Percentiles rank a stretch among this genome's conserved stretches.
These are phyloP conservation scores for Xylaria sp. DNA, from an alignment of 2,329 filamentous ascomycete species.

Conservation along the genomic window DNA sequence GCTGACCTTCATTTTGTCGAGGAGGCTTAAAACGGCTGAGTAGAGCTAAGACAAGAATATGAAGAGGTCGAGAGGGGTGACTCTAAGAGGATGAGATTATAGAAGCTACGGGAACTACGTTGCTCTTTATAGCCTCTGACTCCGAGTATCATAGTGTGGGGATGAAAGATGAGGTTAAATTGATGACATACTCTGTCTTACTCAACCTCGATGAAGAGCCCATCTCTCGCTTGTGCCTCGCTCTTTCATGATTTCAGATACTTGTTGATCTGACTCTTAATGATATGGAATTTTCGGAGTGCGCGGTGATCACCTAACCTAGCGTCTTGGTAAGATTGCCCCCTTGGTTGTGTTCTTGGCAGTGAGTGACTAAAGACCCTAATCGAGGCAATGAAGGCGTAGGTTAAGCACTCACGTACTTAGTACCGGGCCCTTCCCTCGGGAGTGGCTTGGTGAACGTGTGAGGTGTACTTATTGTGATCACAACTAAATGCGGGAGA, in stretches of 20 bases:
- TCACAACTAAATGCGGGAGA: not conserved
- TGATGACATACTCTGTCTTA: not conserved
- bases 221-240: slow-evolving; percentile 5
- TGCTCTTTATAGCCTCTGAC: slow-evolving; percentile 22
- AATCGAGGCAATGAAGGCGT: not conserved
- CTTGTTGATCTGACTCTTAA: slow-evolving; percentile 19
- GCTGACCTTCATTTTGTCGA: slow-evolving; percentile 35
- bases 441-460: slow-evolving; percentile 1
- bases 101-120: not conserved
- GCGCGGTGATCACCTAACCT: slow-evolving; percentile 10
- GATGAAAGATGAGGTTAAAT: not conserved
- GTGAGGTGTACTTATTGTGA: not conserved
- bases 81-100: not conserved
- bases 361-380: slow-evolving; percentile 11
- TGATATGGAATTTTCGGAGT: slow-evolving; percentile 28
- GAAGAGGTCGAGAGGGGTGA: slow-evolving; percentile 13
- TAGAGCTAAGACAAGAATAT: not conserved
- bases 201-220: slow-evolving; percentile 3
- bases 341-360: slow-evolving; percentile 20
- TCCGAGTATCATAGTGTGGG: not conserved
- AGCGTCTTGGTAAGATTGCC: slow-evolving; percentile 1
- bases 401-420: not conserved
- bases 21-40: not conserved
- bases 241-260: slow-evolving; percentile 31
- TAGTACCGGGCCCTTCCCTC: not conserved